These are phyloP conservation scores for Penicillium malachiteum DNA, from an alignment of 495 filamentous ascomycete genomes.

Conservation along the genomic window DNA sequence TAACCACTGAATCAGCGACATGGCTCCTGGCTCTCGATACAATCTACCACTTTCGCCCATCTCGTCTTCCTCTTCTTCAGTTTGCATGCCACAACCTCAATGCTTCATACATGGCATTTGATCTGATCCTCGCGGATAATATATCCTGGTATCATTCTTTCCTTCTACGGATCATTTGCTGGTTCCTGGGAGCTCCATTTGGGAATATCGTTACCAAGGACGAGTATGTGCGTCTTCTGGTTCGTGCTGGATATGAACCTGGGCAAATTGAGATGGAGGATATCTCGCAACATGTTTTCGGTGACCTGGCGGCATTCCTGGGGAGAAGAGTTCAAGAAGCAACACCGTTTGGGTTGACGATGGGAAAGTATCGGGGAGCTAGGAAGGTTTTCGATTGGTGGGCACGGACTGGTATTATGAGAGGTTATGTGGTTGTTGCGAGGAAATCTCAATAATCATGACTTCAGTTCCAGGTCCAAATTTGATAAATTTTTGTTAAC, in stretches of 20 bases:
- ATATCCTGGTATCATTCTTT: slow-evolving; percentile 21
- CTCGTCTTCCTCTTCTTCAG: slow-evolving; percentile 37
- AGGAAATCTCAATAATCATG: slow-evolving; percentile 8
- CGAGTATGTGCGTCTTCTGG: slow-evolving; percentile 56
- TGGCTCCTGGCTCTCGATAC: slow-evolving; percentile 53
- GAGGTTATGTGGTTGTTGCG: slow-evolving; percentile 47
- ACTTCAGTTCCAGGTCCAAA: too few relatives aligned
- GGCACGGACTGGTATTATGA: slow-evolving; percentile 39
- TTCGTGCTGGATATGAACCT: slow-evolving; percentile 39
- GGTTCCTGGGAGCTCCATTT: slow-evolving; percentile 31
- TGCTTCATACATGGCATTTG: slow-evolving; percentile 47
- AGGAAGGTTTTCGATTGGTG: slow-evolving; percentile 46
- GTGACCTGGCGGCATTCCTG: slow-evolving; percentile 36
- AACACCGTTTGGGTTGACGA: slow-evolving; percentile 31
- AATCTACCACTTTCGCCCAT: slow-evolving; percentile 51
- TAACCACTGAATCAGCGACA: slow-evolving; percentile 5
- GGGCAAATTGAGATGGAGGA: slow-evolving; percentile 40
- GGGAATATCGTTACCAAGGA: slow-evolving; percentile 49
- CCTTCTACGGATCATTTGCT: slow-evolving; percentile 33
- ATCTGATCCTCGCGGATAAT: slow-evolving; percentile 29
- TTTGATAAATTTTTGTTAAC: too few relatives aligned
- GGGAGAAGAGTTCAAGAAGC: slow-evolving; percentile 28
- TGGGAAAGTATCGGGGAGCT: slow-evolving; percentile 39
- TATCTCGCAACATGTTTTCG: slow-evolving; percentile 45
- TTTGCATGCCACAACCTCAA: slow-evolving; percentile 32